Base-by-base conservation (phyloP, 1,139 yeast species). In the Taiozyma sp. region DNA sequence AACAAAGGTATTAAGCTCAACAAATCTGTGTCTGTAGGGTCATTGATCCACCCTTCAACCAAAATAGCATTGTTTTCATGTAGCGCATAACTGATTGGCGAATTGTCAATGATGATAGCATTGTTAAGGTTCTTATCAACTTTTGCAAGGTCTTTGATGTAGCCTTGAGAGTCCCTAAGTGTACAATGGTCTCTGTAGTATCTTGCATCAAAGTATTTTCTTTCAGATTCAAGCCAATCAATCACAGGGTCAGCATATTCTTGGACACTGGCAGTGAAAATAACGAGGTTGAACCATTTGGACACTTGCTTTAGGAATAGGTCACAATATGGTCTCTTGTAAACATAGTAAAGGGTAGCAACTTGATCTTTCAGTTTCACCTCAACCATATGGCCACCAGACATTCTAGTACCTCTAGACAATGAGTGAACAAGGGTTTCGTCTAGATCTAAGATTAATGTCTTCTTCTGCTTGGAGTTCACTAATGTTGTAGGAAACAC, bases 211-310 rank as follows among this genome's bases (percentile, higher is more conserved):
- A 83, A 90, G 65, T 63, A 72, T 51, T 63, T 73, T 47, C 65
- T 67, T 60, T 79, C 83, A 43, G 75, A 70, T 59, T 85, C 91
- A 23, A 93, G 72, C 86, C 96, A 89, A 68, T 92, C 95, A 49
- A 93, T 90, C 54, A 93, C 95, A 0, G 99, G 99, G 65, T 93
- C 99, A 0, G 99, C 99, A 63, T 93, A 93, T 66, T 91, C 97
- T 68, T 84, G 84, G 53, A 93, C 95, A 48, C 96, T 86, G 2
- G 99, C 99, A 0, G 99, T 93, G 71, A 91, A 91, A 13, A 93
- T 81, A 46, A 91, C 93, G 44, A 93, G 72, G 60, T 90, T 88
- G 68, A 83, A 93, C 98, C 98, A 93, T 61, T 83, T 82, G 51
- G 85, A 74, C 14, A 91, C 95, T 55, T 84, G 87, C 53, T 81